Conservation (phyloP, 257 asterid genomes). For the Salvia hispanica region DNA sequence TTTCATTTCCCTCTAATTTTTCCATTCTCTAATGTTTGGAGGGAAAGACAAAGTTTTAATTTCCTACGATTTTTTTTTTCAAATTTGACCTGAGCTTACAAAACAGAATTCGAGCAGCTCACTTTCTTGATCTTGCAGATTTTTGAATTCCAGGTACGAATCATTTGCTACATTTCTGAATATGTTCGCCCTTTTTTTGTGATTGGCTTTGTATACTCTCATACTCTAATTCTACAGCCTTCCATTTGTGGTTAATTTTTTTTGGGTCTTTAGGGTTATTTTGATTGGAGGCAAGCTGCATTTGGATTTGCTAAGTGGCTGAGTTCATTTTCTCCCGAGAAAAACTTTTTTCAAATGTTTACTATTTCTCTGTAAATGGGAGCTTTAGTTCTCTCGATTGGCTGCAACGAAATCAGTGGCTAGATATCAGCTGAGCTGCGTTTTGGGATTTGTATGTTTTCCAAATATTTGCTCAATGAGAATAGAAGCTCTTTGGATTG, state of each 20-base stretch:
- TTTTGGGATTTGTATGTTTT: not conserved
- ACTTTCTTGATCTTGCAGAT: conserved; percentile 28
- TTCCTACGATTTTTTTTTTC: conserved; percentile 19
- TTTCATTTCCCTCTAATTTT: conserved; percentile 45
- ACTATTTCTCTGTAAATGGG: not conserved
- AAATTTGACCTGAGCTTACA: conserved; percentile 30
- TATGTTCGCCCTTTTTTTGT: conserved; percentile 22
- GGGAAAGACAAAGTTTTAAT: conserved; percentile 51
- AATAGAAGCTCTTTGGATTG: too few species aligned
- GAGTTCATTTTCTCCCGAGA: not conserved
- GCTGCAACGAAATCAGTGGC: conserved; percentile 3
- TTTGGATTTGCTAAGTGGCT: conserved; percentile 26
- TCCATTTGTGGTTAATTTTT: conserved; percentile 18
- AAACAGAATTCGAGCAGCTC: conserved; percentile 25
- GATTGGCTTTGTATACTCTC: conserved; percentile 4
- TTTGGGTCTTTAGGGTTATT: conserved; percentile 47
- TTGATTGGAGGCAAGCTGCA: conserved; percentile 30
- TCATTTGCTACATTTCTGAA: conserved; percentile 25
- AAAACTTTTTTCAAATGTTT: not conserved
- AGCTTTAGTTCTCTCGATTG: conserved; percentile 2
- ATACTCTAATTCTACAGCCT: conserved; percentile 19
- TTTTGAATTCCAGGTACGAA: conserved; percentile 39
- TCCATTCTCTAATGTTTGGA: conserved; percentile 55
- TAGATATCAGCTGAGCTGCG: conserved; percentile 17
- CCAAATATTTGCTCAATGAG: too few species aligned